A percentile compares a stretch with the other conserved stretches of the same genome.
phyloP scores from a whole-genome alignment of 2,329 filamentous ascomycete genomes.

The Epichloe glyceriae region DNA sequence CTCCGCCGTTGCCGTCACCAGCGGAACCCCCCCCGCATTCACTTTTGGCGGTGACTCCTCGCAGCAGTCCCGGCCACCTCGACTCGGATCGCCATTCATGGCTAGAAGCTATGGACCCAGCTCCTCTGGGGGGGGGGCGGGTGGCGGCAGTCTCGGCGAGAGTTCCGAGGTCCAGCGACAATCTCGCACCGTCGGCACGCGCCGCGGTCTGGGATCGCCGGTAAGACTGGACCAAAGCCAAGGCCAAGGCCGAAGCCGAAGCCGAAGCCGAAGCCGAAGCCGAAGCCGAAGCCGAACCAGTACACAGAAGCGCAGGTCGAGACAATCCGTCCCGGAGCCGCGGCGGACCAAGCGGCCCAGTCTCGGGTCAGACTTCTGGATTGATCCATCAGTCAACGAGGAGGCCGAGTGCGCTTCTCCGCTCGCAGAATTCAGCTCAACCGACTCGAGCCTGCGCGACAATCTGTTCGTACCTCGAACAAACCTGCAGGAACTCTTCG shows the following conservation, averaged over 20 bases:
- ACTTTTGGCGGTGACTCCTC: slow-evolving; percentile 10
- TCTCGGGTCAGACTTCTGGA: slow-evolving; percentile 41
- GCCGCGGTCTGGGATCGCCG: slow-evolving; percentile 39
- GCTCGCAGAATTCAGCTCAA: slow-evolving; percentile 22
- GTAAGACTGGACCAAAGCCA: slow-evolving; percentile 33
- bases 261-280: no score
- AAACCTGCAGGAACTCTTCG: slow-evolving; percentile 29
- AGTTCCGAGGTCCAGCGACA: slow-evolving; percentile 25
- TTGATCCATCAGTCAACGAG: slow-evolving; percentile 25
- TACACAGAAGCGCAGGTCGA: slow-evolving; percentile 42
- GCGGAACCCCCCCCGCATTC: slow-evolving; percentile 8
- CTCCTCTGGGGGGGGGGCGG: slow-evolving; percentile 22
- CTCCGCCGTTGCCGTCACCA: neutral
- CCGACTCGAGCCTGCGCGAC: slow-evolving; percentile 19
- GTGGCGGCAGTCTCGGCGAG: slow-evolving; percentile 23
- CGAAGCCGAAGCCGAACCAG: slow-evolving; percentile 33
- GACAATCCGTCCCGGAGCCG: slow-evolving; percentile 32
- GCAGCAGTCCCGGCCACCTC: slow-evolving; percentile 12
- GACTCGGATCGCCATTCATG: slow-evolving; percentile 42
- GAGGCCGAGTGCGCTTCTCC: slow-evolving; percentile 11
- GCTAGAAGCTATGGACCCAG: slow-evolving; percentile 50
- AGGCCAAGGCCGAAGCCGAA: no score
- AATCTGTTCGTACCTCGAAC: slow-evolving; percentile 28
- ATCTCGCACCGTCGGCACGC: slow-evolving; percentile 36
- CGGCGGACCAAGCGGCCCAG: slow-evolving; percentile 39